Evolutionary conservation across 257 asterid genomes (phyloP), one percentile per base, ranked within the genome.

Genomic region (Nicotiana tabacum): DNA sequence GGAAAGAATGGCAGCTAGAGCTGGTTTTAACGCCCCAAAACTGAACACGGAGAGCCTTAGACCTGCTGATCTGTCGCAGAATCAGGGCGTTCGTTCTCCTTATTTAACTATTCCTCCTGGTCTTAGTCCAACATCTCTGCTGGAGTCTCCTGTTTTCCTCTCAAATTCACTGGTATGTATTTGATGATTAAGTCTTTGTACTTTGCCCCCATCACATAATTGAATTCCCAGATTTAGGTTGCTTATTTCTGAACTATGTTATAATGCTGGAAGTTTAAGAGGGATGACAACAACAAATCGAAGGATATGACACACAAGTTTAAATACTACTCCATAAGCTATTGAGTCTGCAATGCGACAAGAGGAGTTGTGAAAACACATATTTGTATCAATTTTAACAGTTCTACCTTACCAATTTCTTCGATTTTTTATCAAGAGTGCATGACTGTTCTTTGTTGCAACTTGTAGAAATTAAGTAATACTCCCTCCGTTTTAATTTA

Each of bases 1-100:
- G 85, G 97, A 95, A 87, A 90, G 98, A 85, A 92, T 86, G 84
- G 97, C 94, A 62, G 95, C 97, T 86, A 85, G 98, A 85, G 95
- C 97, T 57, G 98, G 98, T 77, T 92, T 93, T 83, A 93, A 89
- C 80, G 93, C 97, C 84, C 97, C 98, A 4, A 90, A 91, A 86
- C 83, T 95, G 89, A 88, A 92, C 85, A 93, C 94, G 2, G 94
- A 90, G 77, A 88, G 87, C 84, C 89, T 92, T 77, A 90, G 90
- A 65, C 84, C 92, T 64, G 82, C 87, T 29, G 90, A 89, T 77
- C 87, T 87, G 66, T 86, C 92, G 53, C 87, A 87, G 81, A 89
- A 83, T 62, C 89, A 87, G 58, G 92, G 89, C 66, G 88, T 88
- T 62, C 90, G 56, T 60, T 93, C 95, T 66, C 94, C 97, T 58